These are phyloP conservation scores for Mycena indigotica DNA, from an alignment of 768 basidiomycete genomes.

Conservation along the genomic window DNA sequence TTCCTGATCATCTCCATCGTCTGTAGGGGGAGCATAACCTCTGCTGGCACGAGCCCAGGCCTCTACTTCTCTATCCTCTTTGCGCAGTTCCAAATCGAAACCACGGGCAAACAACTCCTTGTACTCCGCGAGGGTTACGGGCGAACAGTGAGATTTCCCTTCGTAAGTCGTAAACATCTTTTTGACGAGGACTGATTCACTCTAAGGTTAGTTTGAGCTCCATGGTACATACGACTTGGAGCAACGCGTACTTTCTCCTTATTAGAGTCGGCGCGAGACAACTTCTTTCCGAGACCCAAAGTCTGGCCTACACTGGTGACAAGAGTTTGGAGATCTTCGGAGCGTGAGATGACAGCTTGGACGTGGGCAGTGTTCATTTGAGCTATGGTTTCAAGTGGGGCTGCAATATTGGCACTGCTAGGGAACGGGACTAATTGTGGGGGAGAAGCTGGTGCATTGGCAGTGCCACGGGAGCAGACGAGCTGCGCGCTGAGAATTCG, in stretches of 20 bases:
- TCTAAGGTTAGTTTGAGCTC: not conserved
- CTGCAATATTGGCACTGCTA: not conserved
- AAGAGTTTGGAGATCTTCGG: not conserved
- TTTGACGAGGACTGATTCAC: not conserved
- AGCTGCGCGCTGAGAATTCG: not conserved
- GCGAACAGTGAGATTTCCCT: not conserved
- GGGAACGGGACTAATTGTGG: not conserved
- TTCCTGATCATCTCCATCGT: not conserved
- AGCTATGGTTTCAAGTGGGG: not conserved
- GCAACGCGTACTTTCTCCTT: too few species aligned
- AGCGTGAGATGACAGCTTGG: not conserved
- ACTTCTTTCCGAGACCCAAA: not conserved
- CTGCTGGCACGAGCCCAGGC: not conserved
- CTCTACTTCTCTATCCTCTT: not conserved
- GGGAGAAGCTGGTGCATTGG: too few species aligned
- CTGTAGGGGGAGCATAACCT: not conserved
- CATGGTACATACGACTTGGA: too few species aligned
- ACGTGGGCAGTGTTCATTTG: not conserved
- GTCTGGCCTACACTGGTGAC: not conserved
- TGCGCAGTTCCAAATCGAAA: not conserved
- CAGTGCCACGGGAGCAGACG: not conserved
- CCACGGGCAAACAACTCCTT: not conserved
- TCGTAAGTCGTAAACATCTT: not conserved
- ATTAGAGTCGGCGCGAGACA: too few species aligned
- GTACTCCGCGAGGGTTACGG: not conserved